Conservation (phyloP, 2,329 filamentous ascomycete species). For the Davidsoniella neocaledoniae region DNA sequence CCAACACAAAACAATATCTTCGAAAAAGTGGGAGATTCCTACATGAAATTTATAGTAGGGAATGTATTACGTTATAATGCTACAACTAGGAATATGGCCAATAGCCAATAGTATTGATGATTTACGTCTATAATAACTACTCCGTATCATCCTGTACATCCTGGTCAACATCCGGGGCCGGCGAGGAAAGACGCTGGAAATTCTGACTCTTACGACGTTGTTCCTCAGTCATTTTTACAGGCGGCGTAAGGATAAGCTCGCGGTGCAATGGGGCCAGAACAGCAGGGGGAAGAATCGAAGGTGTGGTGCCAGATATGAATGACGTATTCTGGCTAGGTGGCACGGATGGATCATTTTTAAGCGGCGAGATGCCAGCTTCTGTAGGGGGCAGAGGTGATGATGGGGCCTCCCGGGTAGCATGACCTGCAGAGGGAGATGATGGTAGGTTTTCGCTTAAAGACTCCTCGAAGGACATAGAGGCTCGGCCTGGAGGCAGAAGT, state of each 20-base stretch:
- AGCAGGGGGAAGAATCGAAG: constrained; percentile 40
- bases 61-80: neutral
- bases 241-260: constrained; percentile 41
- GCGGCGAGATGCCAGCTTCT: constrained; percentile 33
- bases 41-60: too few species aligned
- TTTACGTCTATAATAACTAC: too few species aligned
- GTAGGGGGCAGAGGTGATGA: constrained; percentile 18
- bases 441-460: constrained; percentile 5
- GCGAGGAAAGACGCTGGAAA: constrained; percentile 7
- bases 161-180: neutral
- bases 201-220: constrained; percentile 12
- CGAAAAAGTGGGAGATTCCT: too few species aligned
- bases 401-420: constrained; percentile 6
- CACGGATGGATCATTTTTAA: constrained; percentile 33
- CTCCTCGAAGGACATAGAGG: constrained; percentile 12
- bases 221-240: constrained; percentile 33
- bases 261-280: constrained; percentile 40
- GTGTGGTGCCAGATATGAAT: constrained; percentile 15
- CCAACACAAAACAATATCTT: neutral
- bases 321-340: constrained; percentile 14
- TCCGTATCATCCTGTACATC: constrained; percentile 6
- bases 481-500: constrained; percentile 7
- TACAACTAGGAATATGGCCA: neutral
- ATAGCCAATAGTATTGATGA: too few species aligned
- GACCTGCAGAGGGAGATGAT: constrained; percentile 8